These are phyloP conservation scores for Taphrina deformans DNA, from an alignment of 1,139 yeast genomes.

Conservation along the genomic window DNA sequence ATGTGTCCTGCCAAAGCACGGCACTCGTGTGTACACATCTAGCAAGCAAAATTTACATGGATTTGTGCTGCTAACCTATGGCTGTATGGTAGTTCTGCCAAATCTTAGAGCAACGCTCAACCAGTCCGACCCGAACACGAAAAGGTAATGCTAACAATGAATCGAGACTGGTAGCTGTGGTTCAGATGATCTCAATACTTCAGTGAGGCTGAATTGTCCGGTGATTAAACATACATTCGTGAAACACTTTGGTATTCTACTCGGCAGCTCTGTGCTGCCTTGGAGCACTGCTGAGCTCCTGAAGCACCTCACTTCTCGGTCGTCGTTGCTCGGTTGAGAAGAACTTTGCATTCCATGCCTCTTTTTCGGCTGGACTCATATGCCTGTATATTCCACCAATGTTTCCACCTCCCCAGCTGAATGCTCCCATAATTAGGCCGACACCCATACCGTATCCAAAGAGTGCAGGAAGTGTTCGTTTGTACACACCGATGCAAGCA, in stretches of 20 bases:
- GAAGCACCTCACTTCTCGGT: constrained; percentile 32
- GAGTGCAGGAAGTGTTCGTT: constrained; percentile 49
- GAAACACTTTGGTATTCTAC: not conserved
- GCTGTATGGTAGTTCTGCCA: no score
- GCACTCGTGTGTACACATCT: no score
- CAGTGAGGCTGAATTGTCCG: no score
- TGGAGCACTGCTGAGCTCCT: constrained; percentile 33
- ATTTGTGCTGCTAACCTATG: no score
- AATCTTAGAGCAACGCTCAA: no score
- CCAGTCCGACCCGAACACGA: no score
- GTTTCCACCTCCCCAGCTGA: constrained; percentile 38
- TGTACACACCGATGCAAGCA: constrained; percentile 48
- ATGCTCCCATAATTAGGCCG: constrained; percentile 48
- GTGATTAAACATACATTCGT: no score
- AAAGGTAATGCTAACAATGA: no score
- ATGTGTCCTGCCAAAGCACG: no score
- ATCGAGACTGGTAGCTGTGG: no score
- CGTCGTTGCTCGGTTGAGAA: constrained; percentile 34
- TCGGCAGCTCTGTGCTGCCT: constrained; percentile 15
- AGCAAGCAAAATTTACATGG: not conserved
- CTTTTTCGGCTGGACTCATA: constrained; percentile 21
- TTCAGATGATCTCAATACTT: no score
- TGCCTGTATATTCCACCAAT: constrained; percentile 32
- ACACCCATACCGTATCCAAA: constrained; percentile 51
- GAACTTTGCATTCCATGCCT: constrained; percentile 19